Evolutionary conservation across 352 stramenopile genomes (phyloP).

Genomic region (Phytophthora cryptogea): DNA sequence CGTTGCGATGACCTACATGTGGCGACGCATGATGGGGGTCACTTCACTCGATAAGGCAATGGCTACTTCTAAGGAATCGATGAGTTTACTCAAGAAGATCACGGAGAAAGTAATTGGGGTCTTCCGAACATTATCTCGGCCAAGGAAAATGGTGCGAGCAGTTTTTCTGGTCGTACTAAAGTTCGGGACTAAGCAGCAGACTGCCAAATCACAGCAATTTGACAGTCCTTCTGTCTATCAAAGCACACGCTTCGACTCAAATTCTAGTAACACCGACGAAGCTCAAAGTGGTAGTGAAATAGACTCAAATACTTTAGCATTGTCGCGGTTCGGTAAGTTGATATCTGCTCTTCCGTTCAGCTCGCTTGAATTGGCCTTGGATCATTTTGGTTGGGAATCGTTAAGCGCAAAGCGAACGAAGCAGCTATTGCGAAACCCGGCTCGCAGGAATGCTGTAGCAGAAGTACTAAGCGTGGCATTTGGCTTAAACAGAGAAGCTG

Average conservation of each 20-base stretch:
- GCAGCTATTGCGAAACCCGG: constrained; percentile 9
- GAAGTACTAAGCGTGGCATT: constrained; percentile 5
- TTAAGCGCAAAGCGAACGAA: constrained; percentile 18
- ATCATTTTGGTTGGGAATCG: constrained; percentile 24
- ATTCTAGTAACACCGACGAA: constrained; percentile 9
- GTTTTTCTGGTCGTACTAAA: not conserved
- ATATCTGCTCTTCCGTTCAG: constrained; percentile 23
- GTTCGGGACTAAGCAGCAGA: not conserved
- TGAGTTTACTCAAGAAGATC: constrained; percentile 21
- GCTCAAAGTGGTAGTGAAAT: constrained; percentile 6
- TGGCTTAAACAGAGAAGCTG: constrained; percentile 1
- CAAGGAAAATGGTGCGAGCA: constrained; percentile 1
- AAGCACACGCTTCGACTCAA: not conserved
- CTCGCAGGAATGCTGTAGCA: constrained; percentile 1
- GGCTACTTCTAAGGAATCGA: constrained; percentile 19
- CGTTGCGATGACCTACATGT: constrained; percentile 50
- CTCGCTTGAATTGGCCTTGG: constrained; percentile 20
- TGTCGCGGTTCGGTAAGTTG: not conserved
- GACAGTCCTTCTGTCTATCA: constrained; percentile 6
- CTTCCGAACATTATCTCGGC: not conserved
- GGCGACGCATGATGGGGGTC: constrained; percentile 37
- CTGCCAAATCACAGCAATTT: constrained; percentile 4
- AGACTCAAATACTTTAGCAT: not conserved
- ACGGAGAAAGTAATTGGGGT: constrained; percentile 15
- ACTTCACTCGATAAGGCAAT: constrained; percentile 35